phyloP scores from a whole-genome alignment of 257 asterid species.

The Ehretia macrophylla region DNA sequence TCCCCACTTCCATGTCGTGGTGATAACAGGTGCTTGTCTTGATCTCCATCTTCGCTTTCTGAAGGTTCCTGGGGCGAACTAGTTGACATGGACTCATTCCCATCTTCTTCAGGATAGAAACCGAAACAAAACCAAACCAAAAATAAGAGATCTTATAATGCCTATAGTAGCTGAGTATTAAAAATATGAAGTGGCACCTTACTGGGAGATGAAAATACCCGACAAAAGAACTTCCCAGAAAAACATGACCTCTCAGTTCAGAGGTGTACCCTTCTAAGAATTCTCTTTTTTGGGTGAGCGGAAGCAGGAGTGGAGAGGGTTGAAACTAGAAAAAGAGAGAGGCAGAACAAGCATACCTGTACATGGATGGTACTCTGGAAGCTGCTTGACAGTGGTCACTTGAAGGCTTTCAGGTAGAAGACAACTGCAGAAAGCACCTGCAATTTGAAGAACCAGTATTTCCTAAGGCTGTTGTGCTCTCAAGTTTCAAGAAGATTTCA shows the following conservation, averaged over 20 bases:
- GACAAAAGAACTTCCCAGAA: too few relatives aligned
- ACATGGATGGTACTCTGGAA: conserved; percentile 43
- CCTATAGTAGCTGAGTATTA: not conserved
- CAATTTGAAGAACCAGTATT: conserved; percentile 5
- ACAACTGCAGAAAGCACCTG: conserved; percentile 55
- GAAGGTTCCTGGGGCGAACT: conserved; percentile 26
- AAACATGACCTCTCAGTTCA: too few relatives aligned
- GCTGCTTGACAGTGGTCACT: conserved; percentile 47
- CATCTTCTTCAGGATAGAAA: conserved; percentile 32
- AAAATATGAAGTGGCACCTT: not conserved
- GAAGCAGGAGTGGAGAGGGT: not conserved
- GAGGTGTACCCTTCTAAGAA: too few relatives aligned
- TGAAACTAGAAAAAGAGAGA: not conserved
- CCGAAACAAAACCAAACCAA: not conserved
- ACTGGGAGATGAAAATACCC: not conserved
- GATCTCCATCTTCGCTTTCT: conserved; percentile 47
- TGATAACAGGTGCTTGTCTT: conserved; percentile 36
- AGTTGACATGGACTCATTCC: conserved; percentile 27
- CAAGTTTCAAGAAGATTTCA: too few relatives aligned
- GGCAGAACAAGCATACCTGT: conserved; percentile 23
- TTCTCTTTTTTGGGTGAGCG: not conserved
- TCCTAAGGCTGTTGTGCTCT: not conserved
- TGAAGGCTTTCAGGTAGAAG: conserved; percentile 54
- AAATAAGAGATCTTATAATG: too few relatives aligned
- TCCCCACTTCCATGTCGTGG: conserved; percentile 24